These are phyloP conservation scores for Lachancea thermotolerans DNA, from an alignment of 805 yeast genomes.

Conservation along the genomic window DNA sequence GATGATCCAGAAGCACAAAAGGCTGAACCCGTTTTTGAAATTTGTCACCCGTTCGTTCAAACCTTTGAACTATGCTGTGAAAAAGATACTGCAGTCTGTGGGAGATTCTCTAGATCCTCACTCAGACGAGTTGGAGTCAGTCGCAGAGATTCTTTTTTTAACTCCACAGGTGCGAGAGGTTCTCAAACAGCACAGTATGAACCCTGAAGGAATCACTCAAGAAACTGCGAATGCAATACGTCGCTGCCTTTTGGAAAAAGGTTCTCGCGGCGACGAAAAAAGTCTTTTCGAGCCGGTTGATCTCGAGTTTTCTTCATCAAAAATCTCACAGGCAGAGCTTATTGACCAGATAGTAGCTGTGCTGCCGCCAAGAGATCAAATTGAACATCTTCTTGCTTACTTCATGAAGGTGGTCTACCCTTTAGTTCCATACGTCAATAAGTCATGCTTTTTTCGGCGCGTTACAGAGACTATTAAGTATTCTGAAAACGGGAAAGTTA, in stretches of 20 bases:
- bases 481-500: slow-evolving; percentile 1
- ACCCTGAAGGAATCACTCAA: neutral
- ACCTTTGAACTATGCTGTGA: slow-evolving; percentile 6
- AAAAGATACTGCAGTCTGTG: slow-evolving; percentile 4
- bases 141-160: slow-evolving; percentile 3
- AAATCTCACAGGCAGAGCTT: neutral
- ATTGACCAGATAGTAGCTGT: neutral
- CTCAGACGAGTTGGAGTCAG: slow-evolving; percentile 6
- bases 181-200: slow-evolving; percentile 2
- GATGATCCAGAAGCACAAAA: slow-evolving; percentile 4
- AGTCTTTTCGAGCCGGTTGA: slow-evolving; percentile 2
- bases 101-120: slow-evolving; percentile 2
- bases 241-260: slow-evolving; percentile 3
- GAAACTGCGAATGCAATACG: slow-evolving; percentile 2
- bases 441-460: neutral
- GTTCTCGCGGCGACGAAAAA: neutral
- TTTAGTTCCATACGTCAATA: slow-evolving; percentile 4
- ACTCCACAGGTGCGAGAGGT: slow-evolving; percentile 6
- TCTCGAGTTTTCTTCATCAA: slow-evolving; percentile 2
- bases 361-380: neutral
- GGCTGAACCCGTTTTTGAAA: slow-evolving; percentile 7
- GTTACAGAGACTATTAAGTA: slow-evolving; percentile 2
- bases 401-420: slow-evolving; percentile 4
- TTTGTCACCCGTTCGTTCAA: slow-evolving; percentile 6
- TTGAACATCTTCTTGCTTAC: neutral